Evolutionary conservation across 495 filamentous ascomycete genomes (phyloP).

Genomic region (Astrocystis sublimbata): DNA sequence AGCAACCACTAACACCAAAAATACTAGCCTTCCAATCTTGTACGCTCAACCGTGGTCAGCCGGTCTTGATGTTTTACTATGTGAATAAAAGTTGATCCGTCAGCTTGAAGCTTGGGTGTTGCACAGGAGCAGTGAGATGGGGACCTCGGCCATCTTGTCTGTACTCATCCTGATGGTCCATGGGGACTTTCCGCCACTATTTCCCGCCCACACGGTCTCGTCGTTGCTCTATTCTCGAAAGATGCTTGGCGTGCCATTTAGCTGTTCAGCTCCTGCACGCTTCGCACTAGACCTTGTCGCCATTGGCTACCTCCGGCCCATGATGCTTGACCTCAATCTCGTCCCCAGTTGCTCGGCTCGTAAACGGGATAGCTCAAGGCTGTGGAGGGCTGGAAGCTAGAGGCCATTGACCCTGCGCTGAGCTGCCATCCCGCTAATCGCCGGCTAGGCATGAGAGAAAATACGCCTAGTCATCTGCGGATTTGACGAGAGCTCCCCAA

Average conservation of each 20-base stretch:
- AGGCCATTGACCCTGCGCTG: constrained; percentile 8
- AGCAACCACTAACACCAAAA: neutral
- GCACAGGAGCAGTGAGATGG: neutral
- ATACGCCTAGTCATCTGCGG: neutral
- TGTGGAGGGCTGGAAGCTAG: constrained; percentile 25
- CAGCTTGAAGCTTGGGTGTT: neutral
- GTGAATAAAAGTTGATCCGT: too few relatives aligned
- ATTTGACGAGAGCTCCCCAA: constrained; percentile 1
- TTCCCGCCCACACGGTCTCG: constrained; percentile 18
- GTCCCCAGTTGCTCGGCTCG: constrained; percentile 12
- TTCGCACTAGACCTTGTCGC: constrained; percentile 9
- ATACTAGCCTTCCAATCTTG: neutral
- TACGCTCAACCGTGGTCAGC: too few relatives aligned
- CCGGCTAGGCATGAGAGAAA: neutral
- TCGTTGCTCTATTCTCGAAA: constrained; percentile 24
- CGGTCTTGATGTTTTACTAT: too few relatives aligned
- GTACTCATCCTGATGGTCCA: neutral
- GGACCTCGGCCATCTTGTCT: too few relatives aligned
- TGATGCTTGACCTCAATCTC: constrained; percentile 33
- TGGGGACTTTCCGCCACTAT: too few relatives aligned
- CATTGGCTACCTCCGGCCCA: constrained; percentile 22
- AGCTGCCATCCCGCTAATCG: constrained; percentile 3
- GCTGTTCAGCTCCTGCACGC: constrained; percentile 36
- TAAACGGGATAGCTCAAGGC: constrained; percentile 27
- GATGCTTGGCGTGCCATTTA: constrained; percentile 26